Conservation (phyloP, 1,284 basidiomycete species). For the Pholiota adiposa region DNA sequence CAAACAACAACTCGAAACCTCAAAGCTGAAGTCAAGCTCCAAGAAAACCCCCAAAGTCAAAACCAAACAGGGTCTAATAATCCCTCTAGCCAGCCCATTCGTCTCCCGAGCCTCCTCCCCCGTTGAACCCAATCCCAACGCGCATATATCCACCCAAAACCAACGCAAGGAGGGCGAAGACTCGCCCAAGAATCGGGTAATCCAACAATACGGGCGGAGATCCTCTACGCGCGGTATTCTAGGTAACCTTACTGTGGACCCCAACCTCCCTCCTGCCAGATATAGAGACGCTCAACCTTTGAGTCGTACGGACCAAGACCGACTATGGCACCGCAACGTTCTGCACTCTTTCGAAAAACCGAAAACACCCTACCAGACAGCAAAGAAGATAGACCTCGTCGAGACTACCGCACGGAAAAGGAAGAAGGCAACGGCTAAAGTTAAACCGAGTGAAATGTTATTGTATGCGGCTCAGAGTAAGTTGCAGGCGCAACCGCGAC, state of each 20-base stretch:
- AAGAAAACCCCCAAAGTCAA: constrained; percentile 9
- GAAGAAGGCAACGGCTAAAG: background rate
- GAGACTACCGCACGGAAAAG: background rate
- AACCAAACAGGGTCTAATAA: no score
- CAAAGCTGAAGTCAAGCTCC: background rate
- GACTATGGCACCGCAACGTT: background rate
- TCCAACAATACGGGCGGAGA: background rate
- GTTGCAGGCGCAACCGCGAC: background rate
- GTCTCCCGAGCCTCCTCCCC: constrained; percentile 41
- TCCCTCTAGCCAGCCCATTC: constrained; percentile 46
- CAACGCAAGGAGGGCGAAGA: background rate
- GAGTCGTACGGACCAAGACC: no score
- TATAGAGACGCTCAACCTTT: no score
- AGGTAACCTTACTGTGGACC: background rate
- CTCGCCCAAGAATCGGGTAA: background rate
- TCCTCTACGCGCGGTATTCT: background rate
- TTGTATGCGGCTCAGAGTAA: background rate
- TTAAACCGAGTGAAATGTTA: background rate
- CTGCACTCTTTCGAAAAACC: background rate
- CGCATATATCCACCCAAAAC: constrained; percentile 14
- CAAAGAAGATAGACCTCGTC: background rate
- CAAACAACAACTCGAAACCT: constrained; percentile 5
- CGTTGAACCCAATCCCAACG: background rate
- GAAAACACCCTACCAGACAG: background rate
- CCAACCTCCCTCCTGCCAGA: background rate